Percentiles rank a stretch among this genome's conserved stretches.
These are phyloP conservation scores for Yamadazyma endophytica DNA, from an alignment of 805 yeast species.

Conservation along the genomic window DNA sequence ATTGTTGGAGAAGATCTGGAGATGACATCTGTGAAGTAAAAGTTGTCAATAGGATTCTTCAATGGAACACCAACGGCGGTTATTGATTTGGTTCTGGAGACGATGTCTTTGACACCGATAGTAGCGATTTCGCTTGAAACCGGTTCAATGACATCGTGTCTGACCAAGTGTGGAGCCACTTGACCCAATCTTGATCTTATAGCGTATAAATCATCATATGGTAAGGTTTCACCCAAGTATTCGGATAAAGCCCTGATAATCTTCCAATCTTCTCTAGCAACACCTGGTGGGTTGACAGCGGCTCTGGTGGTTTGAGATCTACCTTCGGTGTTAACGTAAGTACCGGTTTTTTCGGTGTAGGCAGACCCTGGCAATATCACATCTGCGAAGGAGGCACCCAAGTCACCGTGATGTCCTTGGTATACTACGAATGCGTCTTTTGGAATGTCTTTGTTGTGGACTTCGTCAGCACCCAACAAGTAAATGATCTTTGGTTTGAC, in stretches of 20 bases:
- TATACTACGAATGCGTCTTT: slow-evolving; percentile 82
- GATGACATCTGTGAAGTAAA: slow-evolving; percentile 83
- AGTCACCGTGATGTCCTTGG: slow-evolving; percentile 90
- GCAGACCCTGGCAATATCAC: slow-evolving; percentile 85
- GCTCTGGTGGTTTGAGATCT: slow-evolving; percentile 83
- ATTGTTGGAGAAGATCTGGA: slow-evolving; percentile 85
- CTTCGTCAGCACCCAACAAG: slow-evolving; percentile 81
- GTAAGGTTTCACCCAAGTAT: slow-evolving; percentile 64
- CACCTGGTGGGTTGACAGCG: slow-evolving; percentile 83
- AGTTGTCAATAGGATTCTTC: slow-evolving; percentile 72
- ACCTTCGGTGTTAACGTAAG: slow-evolving; percentile 87
- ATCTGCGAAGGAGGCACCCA: slow-evolving; percentile 85
- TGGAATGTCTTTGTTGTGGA: slow-evolving; percentile 65
- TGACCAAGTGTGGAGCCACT: slow-evolving; percentile 74
- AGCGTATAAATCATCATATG: slow-evolving; percentile 69
- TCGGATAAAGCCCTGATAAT: slow-evolving; percentile 79
- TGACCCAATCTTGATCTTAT: slow-evolving; percentile 68
- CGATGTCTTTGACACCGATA: slow-evolving; percentile 50
- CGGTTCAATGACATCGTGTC: slow-evolving; percentile 73
- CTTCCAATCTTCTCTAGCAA: slow-evolving; percentile 90
- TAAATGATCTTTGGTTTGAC: slow-evolving; percentile 70
- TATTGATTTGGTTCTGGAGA: slow-evolving; percentile 35
- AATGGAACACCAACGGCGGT: slow-evolving; percentile 43
- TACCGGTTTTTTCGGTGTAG: slow-evolving; percentile 81
- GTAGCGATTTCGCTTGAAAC: slow-evolving; percentile 53